These are phyloP conservation scores for Colletotrichum neosansevieriae DNA, from an alignment of 2,329 filamentous ascomycete species.

Conservation along the genomic window DNA sequence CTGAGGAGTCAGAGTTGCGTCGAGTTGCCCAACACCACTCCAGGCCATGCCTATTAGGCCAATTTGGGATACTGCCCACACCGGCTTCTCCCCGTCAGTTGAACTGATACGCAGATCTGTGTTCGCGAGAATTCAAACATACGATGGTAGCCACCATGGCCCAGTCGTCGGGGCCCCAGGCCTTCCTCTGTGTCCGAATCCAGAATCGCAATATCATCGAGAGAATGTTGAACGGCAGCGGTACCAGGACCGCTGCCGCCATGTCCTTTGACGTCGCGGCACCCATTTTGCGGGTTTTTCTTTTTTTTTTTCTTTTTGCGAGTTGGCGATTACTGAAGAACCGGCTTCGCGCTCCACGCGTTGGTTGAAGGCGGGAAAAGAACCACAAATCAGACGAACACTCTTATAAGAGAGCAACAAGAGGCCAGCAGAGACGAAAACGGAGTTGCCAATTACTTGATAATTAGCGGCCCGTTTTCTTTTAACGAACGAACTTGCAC, in stretches of 20 bases:
- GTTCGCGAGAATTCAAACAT: neutral
- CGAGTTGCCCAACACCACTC: constrained; percentile 36
- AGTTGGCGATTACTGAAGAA: constrained; percentile 16
- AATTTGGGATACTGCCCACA: constrained; percentile 25
- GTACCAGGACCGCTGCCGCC: constrained; percentile 33
- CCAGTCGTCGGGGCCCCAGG: constrained; percentile 38
- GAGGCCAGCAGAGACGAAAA: neutral
- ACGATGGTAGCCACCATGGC: constrained; percentile 36
- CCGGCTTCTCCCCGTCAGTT: constrained; percentile 25
- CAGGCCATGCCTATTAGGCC: constrained; percentile 35
- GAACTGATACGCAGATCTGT: neutral
- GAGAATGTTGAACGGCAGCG: constrained; percentile 27
- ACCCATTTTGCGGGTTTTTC: constrained; percentile 34
- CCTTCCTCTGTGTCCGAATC: constrained; percentile 35
- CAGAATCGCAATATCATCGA: constrained; percentile 27
- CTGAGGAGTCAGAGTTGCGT: constrained; percentile 19
- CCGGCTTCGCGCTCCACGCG: constrained; percentile 29
- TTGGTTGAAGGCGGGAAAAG: neutral
- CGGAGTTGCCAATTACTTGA: constrained; percentile 24
- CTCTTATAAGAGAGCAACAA: neutral
- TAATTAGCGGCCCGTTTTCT: constrained; percentile 17
- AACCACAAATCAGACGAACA: constrained; percentile 4
- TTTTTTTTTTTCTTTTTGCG: neutral
- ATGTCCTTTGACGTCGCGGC: constrained; percentile 36
- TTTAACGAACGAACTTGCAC: constrained; percentile 3